phyloP scores from a whole-genome alignment of 2,329 filamentous ascomycete genomes.

The Calonectria hawksworthii region DNA sequence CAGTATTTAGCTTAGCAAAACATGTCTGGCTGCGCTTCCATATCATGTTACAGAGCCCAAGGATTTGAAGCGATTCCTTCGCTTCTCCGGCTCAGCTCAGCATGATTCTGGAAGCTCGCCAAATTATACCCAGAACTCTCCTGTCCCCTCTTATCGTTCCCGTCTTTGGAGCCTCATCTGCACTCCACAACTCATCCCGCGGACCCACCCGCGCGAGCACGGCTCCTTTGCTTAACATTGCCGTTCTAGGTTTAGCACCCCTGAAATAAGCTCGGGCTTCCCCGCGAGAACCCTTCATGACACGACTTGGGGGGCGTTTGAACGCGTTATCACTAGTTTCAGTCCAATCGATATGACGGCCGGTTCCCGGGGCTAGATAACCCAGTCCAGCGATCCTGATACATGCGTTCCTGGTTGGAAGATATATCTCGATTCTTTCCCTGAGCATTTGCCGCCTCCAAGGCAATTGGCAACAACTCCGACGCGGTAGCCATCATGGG shows the following conservation, averaged over 20 bases:
- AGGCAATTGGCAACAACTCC: not conserved
- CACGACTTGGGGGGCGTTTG: constrained; percentile 16
- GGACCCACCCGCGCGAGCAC: not conserved
- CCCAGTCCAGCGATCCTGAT: not conserved
- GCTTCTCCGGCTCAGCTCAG: not conserved
- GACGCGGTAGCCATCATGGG: constrained; percentile 23
- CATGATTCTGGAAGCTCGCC: not conserved
- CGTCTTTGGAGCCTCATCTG: not conserved
- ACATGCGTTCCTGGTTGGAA: not conserved
- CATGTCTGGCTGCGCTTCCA: not conserved
- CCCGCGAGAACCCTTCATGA: constrained; percentile 22
- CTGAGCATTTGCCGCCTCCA: not conserved
- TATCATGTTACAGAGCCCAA: not conserved
- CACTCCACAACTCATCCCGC: constrained; percentile 5
- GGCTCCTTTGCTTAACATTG: constrained; percentile 33
- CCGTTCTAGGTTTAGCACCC: constrained; percentile 27
- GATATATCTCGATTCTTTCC: not conserved
- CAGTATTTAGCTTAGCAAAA: not conserved
- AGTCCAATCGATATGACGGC: not conserved
- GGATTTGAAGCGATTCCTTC: not conserved
- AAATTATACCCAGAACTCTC: not conserved
- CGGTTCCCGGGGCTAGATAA: not conserved
- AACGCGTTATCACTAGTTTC: constrained; percentile 6
- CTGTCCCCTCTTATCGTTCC: not conserved
- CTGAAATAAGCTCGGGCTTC: constrained; percentile 3